Evolutionary conservation across 2,329 filamentous ascomycete genomes (phyloP).

Genomic region (Ascochyta lentis): DNA sequence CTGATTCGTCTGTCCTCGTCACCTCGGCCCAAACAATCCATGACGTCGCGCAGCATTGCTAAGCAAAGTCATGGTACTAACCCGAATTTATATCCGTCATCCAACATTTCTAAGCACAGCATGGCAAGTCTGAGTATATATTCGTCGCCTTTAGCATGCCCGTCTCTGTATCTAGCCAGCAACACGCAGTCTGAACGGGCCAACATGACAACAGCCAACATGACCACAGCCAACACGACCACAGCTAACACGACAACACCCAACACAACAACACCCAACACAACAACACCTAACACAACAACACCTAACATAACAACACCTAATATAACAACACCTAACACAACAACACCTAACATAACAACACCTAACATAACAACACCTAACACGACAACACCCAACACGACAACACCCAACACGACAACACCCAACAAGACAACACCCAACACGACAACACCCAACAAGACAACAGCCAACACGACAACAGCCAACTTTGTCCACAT

Average conservation of each 20-base stretch:
- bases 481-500: conserved; percentile 67
- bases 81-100: neutral
- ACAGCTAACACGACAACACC: conserved; percentile 61
- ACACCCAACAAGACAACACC: neutral
- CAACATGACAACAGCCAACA: conserved; percentile 41
- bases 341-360: conserved; percentile 1
- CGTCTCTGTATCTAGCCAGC: neutral
- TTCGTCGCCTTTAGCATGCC: neutral
- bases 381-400: conserved; percentile 40
- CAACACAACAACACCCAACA: conserved; percentile 43
- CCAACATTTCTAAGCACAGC: conserved; percentile 32
- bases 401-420: conserved; percentile 58
- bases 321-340: neutral
- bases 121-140: neutral
- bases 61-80: too few relatives aligned
- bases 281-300: conserved; percentile 58
- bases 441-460: conserved; percentile 41
- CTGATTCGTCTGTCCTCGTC: conserved; percentile 21
- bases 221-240: conserved; percentile 58
- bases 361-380: too few relatives aligned
- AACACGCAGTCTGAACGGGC: neutral
- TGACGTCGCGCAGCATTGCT: conserved; percentile 26
- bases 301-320: too few relatives aligned
- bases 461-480: conserved; percentile 64
- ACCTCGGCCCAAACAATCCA: conserved; percentile 19